A percentile compares a stretch with the other conserved stretches of the same genome.
Conservation (phyloP, 176 grass and related monocot species). For the Oryza nivara region DNA sequence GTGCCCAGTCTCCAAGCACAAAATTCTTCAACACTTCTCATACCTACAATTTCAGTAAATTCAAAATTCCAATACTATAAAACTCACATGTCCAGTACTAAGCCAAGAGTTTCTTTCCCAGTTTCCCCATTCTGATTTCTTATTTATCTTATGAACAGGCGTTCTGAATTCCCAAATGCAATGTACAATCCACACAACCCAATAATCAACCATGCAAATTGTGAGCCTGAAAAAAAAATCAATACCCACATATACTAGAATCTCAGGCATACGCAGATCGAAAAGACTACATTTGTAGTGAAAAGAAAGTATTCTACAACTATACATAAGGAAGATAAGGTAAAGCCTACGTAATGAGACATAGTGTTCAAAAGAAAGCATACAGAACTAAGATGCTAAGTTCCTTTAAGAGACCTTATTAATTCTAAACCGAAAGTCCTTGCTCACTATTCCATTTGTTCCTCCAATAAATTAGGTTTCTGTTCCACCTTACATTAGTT, state of each 20-base stretch:
- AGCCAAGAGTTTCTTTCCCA: not conserved
- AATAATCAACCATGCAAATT: not conserved
- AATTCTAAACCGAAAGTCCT: not conserved
- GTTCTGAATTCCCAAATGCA: not conserved
- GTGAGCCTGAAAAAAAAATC: not conserved
- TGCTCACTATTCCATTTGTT: not conserved
- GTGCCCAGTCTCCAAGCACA: not conserved
- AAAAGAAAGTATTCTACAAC: not conserved
- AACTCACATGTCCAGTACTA: not conserved
- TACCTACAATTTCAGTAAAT: not conserved
- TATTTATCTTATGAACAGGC: not conserved
- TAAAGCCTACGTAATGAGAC: not conserved
- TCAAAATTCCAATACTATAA: not conserved
- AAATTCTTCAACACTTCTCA: not conserved
- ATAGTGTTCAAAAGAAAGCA: not conserved
- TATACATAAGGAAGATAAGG: not conserved
- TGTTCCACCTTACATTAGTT: not conserved
- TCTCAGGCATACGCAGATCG: not conserved
- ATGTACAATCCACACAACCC: no score
- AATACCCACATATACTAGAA: not conserved
- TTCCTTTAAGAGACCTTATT: slow-evolving; percentile 1
- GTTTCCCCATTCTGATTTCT: not conserved
- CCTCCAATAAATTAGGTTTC: not conserved
- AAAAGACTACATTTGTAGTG: not conserved
- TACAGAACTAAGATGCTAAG: not conserved